These are phyloP conservation scores for Candida labiduridarum DNA, from an alignment of 1,139 yeast genomes.

Conservation along the genomic window DNA sequence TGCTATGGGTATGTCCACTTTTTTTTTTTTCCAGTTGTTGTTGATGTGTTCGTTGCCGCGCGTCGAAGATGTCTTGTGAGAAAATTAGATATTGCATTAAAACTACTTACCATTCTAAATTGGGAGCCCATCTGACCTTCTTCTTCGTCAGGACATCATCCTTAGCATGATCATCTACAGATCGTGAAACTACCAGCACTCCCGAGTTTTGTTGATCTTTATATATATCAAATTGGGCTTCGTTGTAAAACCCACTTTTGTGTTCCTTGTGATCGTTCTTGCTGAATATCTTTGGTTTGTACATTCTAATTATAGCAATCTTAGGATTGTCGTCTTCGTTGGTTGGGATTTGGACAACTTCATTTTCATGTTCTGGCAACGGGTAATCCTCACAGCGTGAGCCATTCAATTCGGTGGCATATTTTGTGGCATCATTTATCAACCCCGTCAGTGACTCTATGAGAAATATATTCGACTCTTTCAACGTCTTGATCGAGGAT, in stretches of 20 bases:
- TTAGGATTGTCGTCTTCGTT: slow-evolving; percentile 39
- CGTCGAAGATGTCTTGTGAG: not conserved
- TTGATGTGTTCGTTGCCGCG: slow-evolving; percentile 14
- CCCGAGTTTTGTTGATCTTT: slow-evolving; percentile 14
- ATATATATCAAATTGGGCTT: slow-evolving; percentile 31
- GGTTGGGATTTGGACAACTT: slow-evolving; percentile 69
- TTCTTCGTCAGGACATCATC: slow-evolving; percentile 3
- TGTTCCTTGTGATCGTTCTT: not conserved
- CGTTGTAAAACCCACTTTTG: slow-evolving; percentile 34
- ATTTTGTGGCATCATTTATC: slow-evolving; percentile 69
- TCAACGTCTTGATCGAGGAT: slow-evolving; percentile 5
- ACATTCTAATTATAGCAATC: slow-evolving; percentile 61
- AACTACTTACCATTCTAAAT: slow-evolving; percentile 48
- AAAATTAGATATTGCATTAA: not conserved
- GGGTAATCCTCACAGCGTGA: slow-evolving; percentile 66
- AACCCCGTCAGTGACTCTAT: slow-evolving; percentile 72
- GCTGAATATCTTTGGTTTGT: slow-evolving; percentile 24
- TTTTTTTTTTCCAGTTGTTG: slow-evolving; percentile 2
- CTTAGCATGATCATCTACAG: not conserved
- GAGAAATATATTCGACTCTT: slow-evolving; percentile 39
- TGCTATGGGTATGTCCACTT: not conserved
- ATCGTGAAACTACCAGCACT: slow-evolving; percentile 17
- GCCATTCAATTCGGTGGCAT: slow-evolving; percentile 75
- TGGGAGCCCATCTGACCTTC: slow-evolving; percentile 53
- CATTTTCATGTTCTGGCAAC: slow-evolving; percentile 58